Base-by-base conservation (phyloP, 306 rosid genomes). In the Cucurbita maxima region DNA sequence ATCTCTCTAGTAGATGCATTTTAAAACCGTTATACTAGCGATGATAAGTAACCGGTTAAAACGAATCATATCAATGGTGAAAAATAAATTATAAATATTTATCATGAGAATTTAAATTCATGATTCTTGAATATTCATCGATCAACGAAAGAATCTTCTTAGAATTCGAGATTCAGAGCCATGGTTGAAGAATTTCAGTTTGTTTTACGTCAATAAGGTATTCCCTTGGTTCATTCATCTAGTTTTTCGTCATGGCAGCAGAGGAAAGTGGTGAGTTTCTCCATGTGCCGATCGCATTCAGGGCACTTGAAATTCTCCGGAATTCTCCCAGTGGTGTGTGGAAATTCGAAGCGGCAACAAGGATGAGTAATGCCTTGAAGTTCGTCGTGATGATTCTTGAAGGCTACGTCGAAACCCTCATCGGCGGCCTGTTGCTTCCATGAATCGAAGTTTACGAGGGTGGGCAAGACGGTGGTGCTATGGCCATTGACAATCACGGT, bases 231-330 rank as follows among this genome's bases (percentile, higher is more conserved):
- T 66, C 51, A 66, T 4, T 66, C 72, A 10, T 43, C 6, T 66
- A 54, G 19, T 43, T 13, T 20, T 13, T 88, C 82, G 58, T 82
- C 88, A 5, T 86, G 88, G 80, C 87, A 84, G 74, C 93, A 88
- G 40, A 77, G 84, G 75, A 86, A 88, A 0, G 87, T 82, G 34
- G 87, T 82, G 10, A 84, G 82, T n/a, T 84, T 76, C 40, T 85
- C 76, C 93, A 86, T 88, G 11, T 53, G 12, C 14, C 82, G 81
- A 30, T 76, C 81, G 54, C 78, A 75, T 45, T 61, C 78, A 11
- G 72, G 71, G 71, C 78, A 75, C 34, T 59, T 61, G 55, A 75
- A 20, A 22, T 18, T 36, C 38, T 16, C 78, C 18, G 78, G 78
- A n/a, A 75, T 61, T 30, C 71, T 60, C 20, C 78, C 78, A 1